Evolutionary conservation across 352 stramenopile species (phyloP).

Genomic region (Pythium pyrilobum): DNA sequence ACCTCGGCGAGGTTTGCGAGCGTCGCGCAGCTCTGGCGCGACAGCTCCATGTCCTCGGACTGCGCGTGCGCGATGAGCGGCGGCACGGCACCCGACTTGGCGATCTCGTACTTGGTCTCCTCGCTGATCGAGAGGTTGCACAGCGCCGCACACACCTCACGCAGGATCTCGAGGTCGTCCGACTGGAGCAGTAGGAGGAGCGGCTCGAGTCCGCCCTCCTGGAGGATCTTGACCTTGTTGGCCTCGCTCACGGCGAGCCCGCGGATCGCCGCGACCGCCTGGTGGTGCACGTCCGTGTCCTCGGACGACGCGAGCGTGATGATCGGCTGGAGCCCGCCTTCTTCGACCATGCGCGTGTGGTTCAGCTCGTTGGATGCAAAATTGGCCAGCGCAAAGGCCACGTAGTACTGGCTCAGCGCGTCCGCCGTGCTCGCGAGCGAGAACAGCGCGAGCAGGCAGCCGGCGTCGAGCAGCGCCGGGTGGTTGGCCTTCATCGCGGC

Average conservation of each 20-base stretch:
- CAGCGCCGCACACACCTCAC: conserved; percentile 91
- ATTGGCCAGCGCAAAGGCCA: conserved; percentile 93
- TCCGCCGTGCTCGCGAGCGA: conserved; percentile 92
- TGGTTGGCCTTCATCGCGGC: conserved; percentile 95
- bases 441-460: conserved; percentile 90
- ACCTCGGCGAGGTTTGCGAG: conserved; percentile 95
- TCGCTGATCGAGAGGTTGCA: conserved; percentile 95
- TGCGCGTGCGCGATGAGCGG: conserved; percentile 90
- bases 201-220: conserved; percentile 94
- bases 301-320: conserved; percentile 90
- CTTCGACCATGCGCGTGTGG: conserved; percentile 92
- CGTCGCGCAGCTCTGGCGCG: conserved; percentile 87
- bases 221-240: conserved; percentile 96
- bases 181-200: conserved; percentile 88
- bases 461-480: conserved; percentile 87
- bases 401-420: conserved; percentile 93
- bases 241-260: conserved; percentile 87
- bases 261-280: conserved; percentile 91
- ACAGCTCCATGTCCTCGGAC: conserved; percentile 91
- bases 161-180: conserved; percentile 90
- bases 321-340: conserved; percentile 93
- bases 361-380: conserved; percentile 92
- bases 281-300: conserved; percentile 93
- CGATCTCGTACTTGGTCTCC: conserved; percentile 97
- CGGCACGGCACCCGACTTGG: conserved; percentile 89